Conservation (phyloP, 2,329 filamentous ascomycete genomes). For the Sarocladium brachiariae region DNA sequence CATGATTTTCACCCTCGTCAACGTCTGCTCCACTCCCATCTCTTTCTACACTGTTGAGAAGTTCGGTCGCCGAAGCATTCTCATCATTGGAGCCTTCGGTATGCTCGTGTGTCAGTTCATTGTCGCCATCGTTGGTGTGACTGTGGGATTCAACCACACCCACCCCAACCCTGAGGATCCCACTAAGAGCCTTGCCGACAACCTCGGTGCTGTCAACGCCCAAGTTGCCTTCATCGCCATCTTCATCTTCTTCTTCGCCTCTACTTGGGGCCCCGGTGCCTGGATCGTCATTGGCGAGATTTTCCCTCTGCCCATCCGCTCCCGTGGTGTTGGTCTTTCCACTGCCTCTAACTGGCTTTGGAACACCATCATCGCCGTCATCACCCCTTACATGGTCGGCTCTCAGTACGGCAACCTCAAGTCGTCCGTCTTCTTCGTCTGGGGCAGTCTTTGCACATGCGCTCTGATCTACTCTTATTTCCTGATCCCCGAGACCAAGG, state of each 20-base stretch:
- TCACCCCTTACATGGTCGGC: constrained; percentile 67
- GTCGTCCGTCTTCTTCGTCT: constrained; percentile 68
- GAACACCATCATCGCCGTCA: constrained; percentile 68
- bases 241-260: constrained; percentile 90
- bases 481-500: constrained; percentile 69
- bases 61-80: constrained; percentile 71
- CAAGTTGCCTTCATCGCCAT: constrained; percentile 86
- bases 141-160: constrained; percentile 46
- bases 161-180: constrained; percentile 38
- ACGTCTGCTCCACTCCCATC: constrained; percentile 76
- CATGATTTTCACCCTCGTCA: constrained; percentile 81
- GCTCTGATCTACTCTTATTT: constrained; percentile 64
- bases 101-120: constrained; percentile 87
- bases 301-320: constrained; percentile 82
- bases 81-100: constrained; percentile 70
- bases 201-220: constrained; percentile 53
- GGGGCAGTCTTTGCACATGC: constrained; percentile 58
- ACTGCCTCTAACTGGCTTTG: constrained; percentile 90
- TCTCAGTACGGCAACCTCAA: constrained; percentile 56
- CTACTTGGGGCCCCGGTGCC: constrained; percentile 77
- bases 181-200: constrained; percentile 35
- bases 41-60: constrained; percentile 84
- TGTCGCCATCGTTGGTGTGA: constrained; percentile 69
- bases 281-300: constrained; percentile 86
- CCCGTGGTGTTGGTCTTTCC: constrained; percentile 78